Conservation (phyloP, 2,329 filamentous ascomycete species). For the Neocucurbitaria cava region DNA sequence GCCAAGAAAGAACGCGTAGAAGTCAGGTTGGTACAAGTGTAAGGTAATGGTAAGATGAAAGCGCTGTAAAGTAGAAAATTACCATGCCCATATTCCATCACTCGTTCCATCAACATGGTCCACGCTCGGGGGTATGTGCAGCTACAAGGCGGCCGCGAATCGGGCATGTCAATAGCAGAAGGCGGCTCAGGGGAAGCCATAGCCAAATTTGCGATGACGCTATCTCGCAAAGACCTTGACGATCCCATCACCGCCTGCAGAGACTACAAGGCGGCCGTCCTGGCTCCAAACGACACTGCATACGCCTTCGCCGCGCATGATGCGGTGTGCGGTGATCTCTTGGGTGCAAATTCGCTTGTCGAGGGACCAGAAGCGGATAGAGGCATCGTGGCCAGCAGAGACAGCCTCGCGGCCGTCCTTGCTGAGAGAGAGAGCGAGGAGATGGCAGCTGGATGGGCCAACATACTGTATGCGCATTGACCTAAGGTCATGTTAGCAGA, state of each 20-base stretch:
- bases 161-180: slow-evolving; percentile 6
- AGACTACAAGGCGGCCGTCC: slow-evolving; percentile 93
- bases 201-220: slow-evolving; percentile 14
- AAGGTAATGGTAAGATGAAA: slow-evolving; percentile 1
- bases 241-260: slow-evolving; percentile 90
- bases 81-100: slow-evolving; percentile 25
- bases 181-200: slow-evolving; percentile 13
- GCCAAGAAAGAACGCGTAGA: slow-evolving; percentile 2
- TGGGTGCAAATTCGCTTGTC: slow-evolving; percentile 96
- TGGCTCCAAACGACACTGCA: slow-evolving; percentile 95
- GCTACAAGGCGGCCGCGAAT: slow-evolving; percentile 27
- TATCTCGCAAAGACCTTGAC: slow-evolving; percentile 80
- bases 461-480: slow-evolving; percentile 99
- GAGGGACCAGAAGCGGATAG: slow-evolving; percentile 93
- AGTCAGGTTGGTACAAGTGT: slow-evolving; percentile 13
- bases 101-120: slow-evolving; percentile 8
- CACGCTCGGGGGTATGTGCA: slow-evolving; percentile 22
- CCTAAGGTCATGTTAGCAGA: slow-evolving; percentile 60
- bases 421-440: slow-evolving; percentile 86
- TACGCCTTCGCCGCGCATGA: slow-evolving; percentile 96
- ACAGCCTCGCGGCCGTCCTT: slow-evolving; percentile 94
- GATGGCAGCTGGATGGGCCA: slow-evolving; percentile 92
- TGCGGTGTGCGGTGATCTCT: slow-evolving; percentile 89
- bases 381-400: slow-evolving; percentile 93
- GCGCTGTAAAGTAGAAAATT: slow-evolving; percentile 14